Evolutionary conservation across 108 stramenopile species (phyloP).

Genomic region (Cyclostephanos tholiformis): DNA sequence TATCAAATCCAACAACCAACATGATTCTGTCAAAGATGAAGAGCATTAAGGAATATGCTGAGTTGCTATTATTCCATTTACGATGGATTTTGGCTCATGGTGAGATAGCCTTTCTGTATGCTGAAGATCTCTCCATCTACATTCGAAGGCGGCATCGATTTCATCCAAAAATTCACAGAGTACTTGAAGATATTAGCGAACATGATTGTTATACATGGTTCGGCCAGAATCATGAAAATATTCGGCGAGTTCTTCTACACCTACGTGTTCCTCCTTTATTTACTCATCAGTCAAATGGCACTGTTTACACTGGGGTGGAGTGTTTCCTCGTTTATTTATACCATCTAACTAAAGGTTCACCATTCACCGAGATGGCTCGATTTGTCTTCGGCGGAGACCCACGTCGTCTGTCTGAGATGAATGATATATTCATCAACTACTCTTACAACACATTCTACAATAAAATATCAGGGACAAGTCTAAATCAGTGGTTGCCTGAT

Average conservation of each 20-base stretch:
- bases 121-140: conserved; percentile 7
- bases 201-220: conserved; percentile 3
- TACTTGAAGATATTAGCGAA: not conserved
- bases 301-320: not conserved
- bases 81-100: not conserved
- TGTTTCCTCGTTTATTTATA: too few relatives aligned
- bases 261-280: not conserved
- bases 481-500: not conserved
- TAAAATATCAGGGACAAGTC: not conserved
- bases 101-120: not conserved
- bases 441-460: not conserved
- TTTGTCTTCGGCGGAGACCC: too few relatives aligned
- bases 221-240: not conserved
- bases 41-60: not conserved
- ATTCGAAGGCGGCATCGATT: not conserved
- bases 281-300: not conserved
- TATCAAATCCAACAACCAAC: not conserved
- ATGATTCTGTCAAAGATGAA: not conserved
- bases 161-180: not conserved
- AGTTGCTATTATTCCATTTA: not conserved
- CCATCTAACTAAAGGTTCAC: too few relatives aligned
- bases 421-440: not conserved
- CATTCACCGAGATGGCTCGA: too few relatives aligned
- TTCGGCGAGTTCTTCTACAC: too few relatives aligned
- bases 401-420: not conserved